A percentile compares a stretch with the other conserved stretches of the same genome.
phyloP scores from a whole-genome alignment of 2,329 filamentous ascomycete genomes.

The Dichotomopilus funicola region DNA sequence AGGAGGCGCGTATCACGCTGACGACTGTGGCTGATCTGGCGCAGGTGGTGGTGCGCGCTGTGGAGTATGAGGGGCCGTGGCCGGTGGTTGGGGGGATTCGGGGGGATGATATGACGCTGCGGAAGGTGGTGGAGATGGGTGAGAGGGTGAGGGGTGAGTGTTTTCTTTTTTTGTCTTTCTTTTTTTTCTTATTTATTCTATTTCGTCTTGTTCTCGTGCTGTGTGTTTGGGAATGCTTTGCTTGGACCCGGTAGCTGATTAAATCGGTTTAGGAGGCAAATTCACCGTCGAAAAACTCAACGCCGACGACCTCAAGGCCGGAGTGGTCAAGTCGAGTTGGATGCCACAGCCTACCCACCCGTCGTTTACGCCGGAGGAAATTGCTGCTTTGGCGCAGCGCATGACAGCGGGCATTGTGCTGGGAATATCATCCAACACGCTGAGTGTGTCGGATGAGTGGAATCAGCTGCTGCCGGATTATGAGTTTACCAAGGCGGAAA shows the following conservation, averaged over 20 bases:
- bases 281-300: conserved; percentile 29
- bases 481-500: conserved; percentile 27
- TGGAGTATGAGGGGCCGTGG: conserved; percentile 37
- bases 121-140: conserved; percentile 29
- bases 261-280: conserved; percentile 24
- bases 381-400: conserved; percentile 19
- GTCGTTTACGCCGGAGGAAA: conserved; percentile 25
- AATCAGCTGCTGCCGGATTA: conserved; percentile 32
- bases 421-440: conserved; percentile 19
- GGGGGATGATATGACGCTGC: conserved; percentile 27
- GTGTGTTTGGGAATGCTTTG: no score
- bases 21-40: conserved; percentile 33
- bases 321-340: conserved; percentile 24
- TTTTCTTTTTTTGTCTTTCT: background rate
- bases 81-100: conserved; percentile 34
- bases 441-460: conserved; percentile 30
- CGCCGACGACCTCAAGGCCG: conserved; percentile 28
- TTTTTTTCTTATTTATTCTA: no score
- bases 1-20: conserved; percentile 27
- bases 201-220: no score
- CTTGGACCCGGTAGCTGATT: no score
- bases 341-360: conserved; percentile 25
- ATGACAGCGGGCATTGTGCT: conserved; percentile 24
- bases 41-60: conserved; percentile 30
- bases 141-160: conserved; percentile 30